Percentiles rank a stretch among this genome's conserved stretches.
These are phyloP conservation scores for Xylaria sp. DNA, from an alignment of 2,329 filamentous ascomycete genomes.

Conservation along the genomic window DNA sequence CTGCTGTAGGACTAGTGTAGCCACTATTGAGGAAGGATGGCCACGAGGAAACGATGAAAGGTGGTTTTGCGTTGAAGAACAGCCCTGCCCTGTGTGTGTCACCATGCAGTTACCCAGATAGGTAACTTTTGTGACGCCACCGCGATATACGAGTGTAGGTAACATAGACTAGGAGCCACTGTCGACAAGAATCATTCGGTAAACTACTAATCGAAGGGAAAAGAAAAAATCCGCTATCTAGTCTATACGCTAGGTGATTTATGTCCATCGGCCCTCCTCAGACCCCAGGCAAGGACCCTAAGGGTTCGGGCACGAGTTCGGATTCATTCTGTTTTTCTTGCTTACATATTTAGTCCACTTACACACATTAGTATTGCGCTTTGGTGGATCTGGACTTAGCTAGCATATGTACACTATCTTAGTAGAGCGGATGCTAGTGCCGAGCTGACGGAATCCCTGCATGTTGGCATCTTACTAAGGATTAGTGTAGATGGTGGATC, in stretches of 20 bases:
- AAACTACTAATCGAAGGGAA: background rate
- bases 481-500: slow-evolving; percentile 11
- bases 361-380: background rate
- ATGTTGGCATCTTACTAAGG: background rate
- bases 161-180: background rate
- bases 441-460: slow-evolving; percentile 17
- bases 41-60: background rate
- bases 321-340: background rate
- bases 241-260: background rate
- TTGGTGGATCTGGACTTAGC: background rate
- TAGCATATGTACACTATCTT: background rate
- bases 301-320: background rate
- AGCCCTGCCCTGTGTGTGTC: background rate
- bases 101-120: background rate
- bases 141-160: background rate
- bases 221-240: background rate
- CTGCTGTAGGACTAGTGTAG: background rate
- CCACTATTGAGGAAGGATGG: slow-evolving; percentile 7
- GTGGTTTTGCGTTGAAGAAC: background rate
- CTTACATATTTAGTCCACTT: background rate
- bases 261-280: background rate
- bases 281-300: background rate
- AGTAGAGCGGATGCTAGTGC: slow-evolving; percentile 2
- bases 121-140: background rate
- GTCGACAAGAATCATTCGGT: background rate